Percentiles rank a stretch among this genome's conserved stretches.
Evolutionary conservation across 2,329 filamentous ascomycete genomes (phyloP).

Genomic region (Microascus cirrosus): DNA sequence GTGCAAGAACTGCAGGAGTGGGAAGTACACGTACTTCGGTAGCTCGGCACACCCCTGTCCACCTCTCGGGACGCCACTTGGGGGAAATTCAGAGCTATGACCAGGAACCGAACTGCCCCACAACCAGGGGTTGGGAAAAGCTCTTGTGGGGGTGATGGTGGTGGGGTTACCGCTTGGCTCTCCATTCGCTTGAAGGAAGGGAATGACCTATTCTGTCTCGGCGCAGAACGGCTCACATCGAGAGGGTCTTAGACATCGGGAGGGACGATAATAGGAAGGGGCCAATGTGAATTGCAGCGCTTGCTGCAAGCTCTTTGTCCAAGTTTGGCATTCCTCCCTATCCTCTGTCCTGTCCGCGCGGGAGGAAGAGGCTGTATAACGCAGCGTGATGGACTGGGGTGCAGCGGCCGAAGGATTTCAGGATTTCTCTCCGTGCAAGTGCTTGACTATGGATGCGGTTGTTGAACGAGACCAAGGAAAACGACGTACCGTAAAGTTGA

Average conservation of each 20-base stretch:
- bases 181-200: not conserved
- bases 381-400: not conserved
- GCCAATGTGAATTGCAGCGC: not conserved
- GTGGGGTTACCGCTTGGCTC: not conserved
- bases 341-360: not conserved
- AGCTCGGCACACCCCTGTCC: too few relatives aligned
- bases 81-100: too few relatives aligned
- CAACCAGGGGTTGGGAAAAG: too few relatives aligned
- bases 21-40: too few relatives aligned
- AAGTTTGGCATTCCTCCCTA: not conserved
- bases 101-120: too few relatives aligned
- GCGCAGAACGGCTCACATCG: not conserved
- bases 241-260: not conserved
- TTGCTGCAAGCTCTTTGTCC: not conserved
- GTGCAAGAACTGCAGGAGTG: too few relatives aligned
- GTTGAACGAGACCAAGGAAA: too few relatives aligned
- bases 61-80: too few relatives aligned
- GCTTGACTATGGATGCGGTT: not conserved
- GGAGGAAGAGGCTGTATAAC: not conserved
- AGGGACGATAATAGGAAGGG: not conserved
- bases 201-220: not conserved
- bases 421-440: not conserved
- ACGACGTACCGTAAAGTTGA: too few relatives aligned
- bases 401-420: not conserved
- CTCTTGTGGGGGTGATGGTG: not conserved